Evolutionary conservation across 2,329 filamentous ascomycete genomes (phyloP).

Genomic region (Arachnomyces sp.): DNA sequence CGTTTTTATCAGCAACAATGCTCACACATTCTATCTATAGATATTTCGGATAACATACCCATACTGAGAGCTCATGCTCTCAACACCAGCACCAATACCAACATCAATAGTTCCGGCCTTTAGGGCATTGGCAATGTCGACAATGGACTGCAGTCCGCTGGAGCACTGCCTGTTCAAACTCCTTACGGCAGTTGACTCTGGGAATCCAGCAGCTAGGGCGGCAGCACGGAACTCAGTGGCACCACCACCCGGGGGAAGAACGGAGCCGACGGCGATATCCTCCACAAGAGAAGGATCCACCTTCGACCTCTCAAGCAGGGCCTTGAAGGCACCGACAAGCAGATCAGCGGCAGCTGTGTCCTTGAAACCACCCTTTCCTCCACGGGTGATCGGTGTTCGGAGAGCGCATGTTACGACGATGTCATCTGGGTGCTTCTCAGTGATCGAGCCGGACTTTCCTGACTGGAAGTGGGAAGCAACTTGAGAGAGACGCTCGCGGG

Average conservation of each 20-base stretch:
- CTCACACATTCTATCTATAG: background rate
- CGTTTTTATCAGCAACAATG: background rate
- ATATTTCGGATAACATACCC: constrained; percentile 49
- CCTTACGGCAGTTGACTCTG: constrained; percentile 74
- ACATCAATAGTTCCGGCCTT: constrained; percentile 87
- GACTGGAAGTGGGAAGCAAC: constrained; percentile 48
- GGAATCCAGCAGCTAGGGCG: constrained; percentile 81
- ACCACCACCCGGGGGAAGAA: constrained; percentile 85
- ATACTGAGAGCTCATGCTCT: constrained; percentile 92
- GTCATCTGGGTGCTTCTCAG: constrained; percentile 50
- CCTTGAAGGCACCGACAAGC: constrained; percentile 72
- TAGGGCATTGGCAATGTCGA: constrained; percentile 92
- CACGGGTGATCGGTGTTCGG: constrained; percentile 85
- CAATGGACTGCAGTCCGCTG: constrained; percentile 81
- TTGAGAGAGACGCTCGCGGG: constrained; percentile 51
- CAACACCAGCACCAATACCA: constrained; percentile 86
- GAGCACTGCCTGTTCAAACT: constrained; percentile 91
- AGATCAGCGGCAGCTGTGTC: constrained; percentile 83
- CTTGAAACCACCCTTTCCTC: constrained; percentile 90
- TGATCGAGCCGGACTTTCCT: constrained; percentile 27
- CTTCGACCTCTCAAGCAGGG: constrained; percentile 71
- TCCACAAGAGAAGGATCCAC: constrained; percentile 85
- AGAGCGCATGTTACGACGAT: constrained; percentile 89
- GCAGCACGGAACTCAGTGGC: constrained; percentile 96
- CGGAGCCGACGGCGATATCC: constrained; percentile 84